Conservation (phyloP, 2,329 filamentous ascomycete genomes). For the Cercospora beticola region DNA sequence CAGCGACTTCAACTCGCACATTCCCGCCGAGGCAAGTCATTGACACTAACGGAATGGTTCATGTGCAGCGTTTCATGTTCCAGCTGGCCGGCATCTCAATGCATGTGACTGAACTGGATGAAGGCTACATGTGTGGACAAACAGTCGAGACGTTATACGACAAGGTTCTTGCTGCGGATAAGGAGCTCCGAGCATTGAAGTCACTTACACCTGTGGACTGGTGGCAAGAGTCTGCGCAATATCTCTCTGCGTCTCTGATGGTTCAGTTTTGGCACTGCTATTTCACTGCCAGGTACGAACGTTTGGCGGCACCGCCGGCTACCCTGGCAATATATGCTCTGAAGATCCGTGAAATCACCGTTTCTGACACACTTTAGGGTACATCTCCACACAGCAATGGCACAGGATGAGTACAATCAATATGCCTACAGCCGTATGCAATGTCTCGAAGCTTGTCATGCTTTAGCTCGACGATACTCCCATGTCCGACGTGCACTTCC, state of each 20-base stretch:
- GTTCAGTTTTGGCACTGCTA: slow-evolving; percentile 34
- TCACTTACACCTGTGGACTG: slow-evolving; percentile 26
- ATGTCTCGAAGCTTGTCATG: slow-evolving; percentile 30
- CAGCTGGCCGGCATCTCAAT: slow-evolving; percentile 32
- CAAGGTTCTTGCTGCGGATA: slow-evolving; percentile 21
- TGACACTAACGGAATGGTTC: slow-evolving; percentile 26
- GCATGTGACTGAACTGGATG: slow-evolving; percentile 31
- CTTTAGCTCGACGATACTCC: slow-evolving; percentile 26
- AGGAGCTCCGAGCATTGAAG: slow-evolving; percentile 30
- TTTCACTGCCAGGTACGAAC: slow-evolving; percentile 21
- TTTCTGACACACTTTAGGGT: slow-evolving; percentile 11
- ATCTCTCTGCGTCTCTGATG: slow-evolving; percentile 22
- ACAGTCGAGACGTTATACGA: slow-evolving; percentile 26
- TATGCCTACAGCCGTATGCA: slow-evolving; percentile 31
- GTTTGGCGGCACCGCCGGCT: no score
- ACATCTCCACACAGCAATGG: slow-evolving; percentile 32
- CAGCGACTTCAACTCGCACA: slow-evolving; percentile 33
- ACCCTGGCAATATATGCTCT: not conserved
- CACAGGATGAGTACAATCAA: slow-evolving; percentile 26
- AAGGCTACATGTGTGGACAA: slow-evolving; percentile 22
- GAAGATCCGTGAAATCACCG: not conserved
- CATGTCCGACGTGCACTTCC: slow-evolving; percentile 26
- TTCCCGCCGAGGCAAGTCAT: slow-evolving; percentile 24
- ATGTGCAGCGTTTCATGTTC: slow-evolving; percentile 30
- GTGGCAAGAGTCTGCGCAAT: slow-evolving; percentile 14